phyloP scores from a whole-genome alignment of 768 basidiomycete species.

The Phylloporus sp. region DNA sequence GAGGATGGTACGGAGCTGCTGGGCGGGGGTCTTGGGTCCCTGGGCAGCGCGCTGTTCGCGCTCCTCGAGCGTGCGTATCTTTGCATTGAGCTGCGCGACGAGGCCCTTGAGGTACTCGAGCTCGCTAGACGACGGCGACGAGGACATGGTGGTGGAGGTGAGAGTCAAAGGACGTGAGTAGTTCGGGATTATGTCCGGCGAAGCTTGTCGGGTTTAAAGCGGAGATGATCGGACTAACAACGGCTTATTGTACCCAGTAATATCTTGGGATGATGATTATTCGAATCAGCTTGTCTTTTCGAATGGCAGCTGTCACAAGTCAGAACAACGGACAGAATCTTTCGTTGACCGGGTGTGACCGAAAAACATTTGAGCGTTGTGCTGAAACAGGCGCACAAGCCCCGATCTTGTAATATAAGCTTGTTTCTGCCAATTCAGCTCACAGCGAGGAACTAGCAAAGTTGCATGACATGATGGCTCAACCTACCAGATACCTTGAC shows the following conservation, averaged over 20 bases:
- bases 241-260: background rate
- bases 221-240: conserved; percentile 17
- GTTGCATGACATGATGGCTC: no score
- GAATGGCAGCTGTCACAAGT: no score
- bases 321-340: no score
- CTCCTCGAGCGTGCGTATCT: conserved; percentile 77
- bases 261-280: no score
- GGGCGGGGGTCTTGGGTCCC: conserved; percentile 56
- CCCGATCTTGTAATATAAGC: no score
- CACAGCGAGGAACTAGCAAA: no score
- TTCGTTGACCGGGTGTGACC: no score
- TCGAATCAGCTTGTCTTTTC: no score
- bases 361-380: no score
- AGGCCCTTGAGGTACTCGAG: conserved; percentile 94
- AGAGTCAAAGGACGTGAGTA: conserved; percentile 1
- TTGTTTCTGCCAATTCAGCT: no score
- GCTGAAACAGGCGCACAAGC: no score
- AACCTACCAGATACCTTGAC: no score
- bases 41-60: conserved; percentile 50
- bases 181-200: conserved; percentile 7
- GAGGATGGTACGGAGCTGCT: conserved; percentile 86
- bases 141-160: background rate
- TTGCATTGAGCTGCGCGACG: conserved; percentile 84
- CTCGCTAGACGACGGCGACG: conserved; percentile 68
- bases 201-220: conserved; percentile 18